phyloP scores from a whole-genome alignment of 306 rosid genomes.

The Lotus japonicus region DNA sequence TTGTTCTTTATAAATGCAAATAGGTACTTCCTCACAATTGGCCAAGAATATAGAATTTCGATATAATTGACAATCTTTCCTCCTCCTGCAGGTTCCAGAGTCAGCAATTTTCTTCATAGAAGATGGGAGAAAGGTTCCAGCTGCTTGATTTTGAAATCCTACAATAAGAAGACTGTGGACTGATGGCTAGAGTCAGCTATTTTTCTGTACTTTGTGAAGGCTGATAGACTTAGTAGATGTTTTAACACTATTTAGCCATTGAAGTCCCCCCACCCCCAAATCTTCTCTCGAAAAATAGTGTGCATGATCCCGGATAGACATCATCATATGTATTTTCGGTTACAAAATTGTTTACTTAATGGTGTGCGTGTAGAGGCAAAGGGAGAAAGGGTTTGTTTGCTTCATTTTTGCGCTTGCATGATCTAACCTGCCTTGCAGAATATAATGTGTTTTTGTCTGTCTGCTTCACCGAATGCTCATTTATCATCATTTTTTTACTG shows the following conservation, averaged over 20 bases:
- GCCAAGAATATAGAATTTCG: background rate
- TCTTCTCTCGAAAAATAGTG: background rate
- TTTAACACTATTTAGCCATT: constrained; percentile 14
- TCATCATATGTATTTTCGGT: background rate
- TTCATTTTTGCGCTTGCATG: constrained; percentile 17
- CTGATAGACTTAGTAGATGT: constrained; percentile 1
- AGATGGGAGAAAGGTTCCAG: constrained; percentile 97
- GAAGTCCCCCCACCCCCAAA: background rate
- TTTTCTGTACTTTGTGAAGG: constrained; percentile 22
- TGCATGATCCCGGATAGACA: background rate
- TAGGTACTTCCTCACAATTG: background rate
- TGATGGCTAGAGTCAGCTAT: constrained; percentile 19
- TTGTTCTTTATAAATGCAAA: background rate
- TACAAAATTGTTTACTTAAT: background rate
- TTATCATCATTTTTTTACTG: too few species aligned
- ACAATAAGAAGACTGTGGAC: constrained; percentile 14
- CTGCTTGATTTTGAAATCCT: constrained; percentile 54
- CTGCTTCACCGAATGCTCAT: too few species aligned
- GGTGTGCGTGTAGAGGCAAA: constrained; percentile 21
- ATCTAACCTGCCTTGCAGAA: too few species aligned
- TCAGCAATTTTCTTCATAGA: constrained; percentile 91
- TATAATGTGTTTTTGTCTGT: too few species aligned
- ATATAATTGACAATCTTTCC: background rate
- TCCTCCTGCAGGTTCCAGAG: constrained; percentile 69
- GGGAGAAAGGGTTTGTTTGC: constrained; percentile 16